Conservation (phyloP, 2,329 filamentous ascomycete species). For the Diaporthe caulivora region DNA sequence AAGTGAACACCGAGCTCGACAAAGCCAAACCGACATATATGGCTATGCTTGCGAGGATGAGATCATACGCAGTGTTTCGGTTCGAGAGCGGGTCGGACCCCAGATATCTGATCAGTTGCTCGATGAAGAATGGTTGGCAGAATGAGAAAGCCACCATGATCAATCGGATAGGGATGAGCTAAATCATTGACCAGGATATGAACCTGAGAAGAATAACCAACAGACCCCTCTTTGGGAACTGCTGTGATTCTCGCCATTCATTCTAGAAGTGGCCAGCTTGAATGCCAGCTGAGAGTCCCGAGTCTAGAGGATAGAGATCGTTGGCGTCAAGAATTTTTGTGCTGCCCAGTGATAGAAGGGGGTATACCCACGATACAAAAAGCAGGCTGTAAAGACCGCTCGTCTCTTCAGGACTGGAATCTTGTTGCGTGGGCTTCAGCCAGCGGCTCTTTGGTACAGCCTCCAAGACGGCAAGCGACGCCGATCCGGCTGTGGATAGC, state of each 20-base stretch:
- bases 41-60: conserved; percentile 48
- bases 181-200: conserved; percentile 40
- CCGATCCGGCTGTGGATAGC: conserved; percentile 44
- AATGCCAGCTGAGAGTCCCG: conserved; percentile 41
- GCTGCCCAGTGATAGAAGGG: conserved; percentile 34
- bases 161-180: conserved; percentile 52
- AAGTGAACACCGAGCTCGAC: conserved; percentile 49
- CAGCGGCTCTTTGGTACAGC: conserved; percentile 2
- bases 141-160: conserved; percentile 55
- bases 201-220: conserved; percentile 46
- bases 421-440: background rate
- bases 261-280: conserved; percentile 22
- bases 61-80: conserved; percentile 46
- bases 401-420: conserved; percentile 37
- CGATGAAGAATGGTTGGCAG: conserved; percentile 58
- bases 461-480: conserved; percentile 49
- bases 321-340: conserved; percentile 24
- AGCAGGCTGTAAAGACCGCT: conserved; percentile 42
- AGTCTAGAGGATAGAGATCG: conserved; percentile 40
- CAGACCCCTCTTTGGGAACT: conserved; percentile 39
- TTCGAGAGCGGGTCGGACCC: conserved; percentile 40
- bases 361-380: conserved; percentile 41
- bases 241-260: background rate
- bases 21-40: conserved; percentile 51
- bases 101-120: conserved; percentile 51